Evolutionary conservation across 176 grass and related monocot genomes (phyloP).

Genomic region (Otatea glauca): DNA sequence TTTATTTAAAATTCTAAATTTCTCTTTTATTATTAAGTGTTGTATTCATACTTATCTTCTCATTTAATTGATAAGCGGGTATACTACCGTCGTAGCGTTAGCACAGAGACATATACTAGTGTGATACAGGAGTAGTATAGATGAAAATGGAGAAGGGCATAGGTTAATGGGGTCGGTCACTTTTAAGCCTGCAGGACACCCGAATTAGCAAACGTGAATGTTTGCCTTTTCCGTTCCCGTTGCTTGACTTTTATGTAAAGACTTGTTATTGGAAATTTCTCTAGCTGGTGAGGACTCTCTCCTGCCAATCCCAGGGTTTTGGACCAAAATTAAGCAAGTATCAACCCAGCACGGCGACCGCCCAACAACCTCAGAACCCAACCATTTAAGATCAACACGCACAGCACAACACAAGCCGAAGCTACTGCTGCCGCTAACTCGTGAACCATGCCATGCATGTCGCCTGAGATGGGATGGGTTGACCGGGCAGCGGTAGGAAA

Average conservation of each 20-base stretch:
- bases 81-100: no score
- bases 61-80: no score
- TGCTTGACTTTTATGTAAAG: slow-evolving; percentile 47
- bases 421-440: no score
- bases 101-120: no score
- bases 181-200: not conserved
- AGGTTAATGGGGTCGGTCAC: not conserved
- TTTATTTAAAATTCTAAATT: no score
- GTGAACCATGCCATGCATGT: no score
- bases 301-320: not conserved
- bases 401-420: no score
- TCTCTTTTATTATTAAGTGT: no score
- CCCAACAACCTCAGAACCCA: not conserved
- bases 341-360: not conserved
- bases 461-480: no score
- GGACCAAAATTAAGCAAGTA: not conserved
- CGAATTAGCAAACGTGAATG: slow-evolving; percentile 20
- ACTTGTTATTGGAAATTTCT: not conserved
- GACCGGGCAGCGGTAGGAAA: not conserved
- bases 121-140: no score
- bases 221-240: slow-evolving; percentile 35
- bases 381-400: not conserved
- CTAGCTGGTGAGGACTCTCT: not conserved
- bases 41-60: no score
- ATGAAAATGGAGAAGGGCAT: not conserved